A percentile compares a stretch with the other conserved stretches of the same genome.
Evolutionary conservation across 2,329 filamentous ascomycete species (phyloP).

Genomic region (Coniochaeta sp.): DNA sequence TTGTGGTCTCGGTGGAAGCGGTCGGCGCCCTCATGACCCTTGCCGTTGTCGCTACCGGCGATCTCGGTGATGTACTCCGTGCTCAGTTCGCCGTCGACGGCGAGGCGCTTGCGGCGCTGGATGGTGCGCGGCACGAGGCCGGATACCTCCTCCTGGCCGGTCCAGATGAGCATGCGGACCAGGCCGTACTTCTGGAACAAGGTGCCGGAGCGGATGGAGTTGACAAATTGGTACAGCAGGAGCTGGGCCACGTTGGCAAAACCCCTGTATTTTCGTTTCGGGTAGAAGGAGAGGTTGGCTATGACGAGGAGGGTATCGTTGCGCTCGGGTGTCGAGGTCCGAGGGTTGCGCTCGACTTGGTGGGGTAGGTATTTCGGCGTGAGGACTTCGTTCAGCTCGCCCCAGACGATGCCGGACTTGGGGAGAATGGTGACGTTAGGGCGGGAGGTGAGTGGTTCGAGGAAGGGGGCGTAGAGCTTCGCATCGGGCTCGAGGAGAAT

Average conservation of each 20-base stretch:
- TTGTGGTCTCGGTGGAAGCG: conserved; percentile 34
- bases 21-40: conserved; percentile 3
- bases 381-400: conserved; percentile 50
- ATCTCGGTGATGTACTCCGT: conserved; percentile 55
- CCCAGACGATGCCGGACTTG: conserved; percentile 53
- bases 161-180: conserved; percentile 73
- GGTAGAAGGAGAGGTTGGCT: conserved; percentile 55
- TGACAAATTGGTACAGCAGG: conserved; percentile 55
- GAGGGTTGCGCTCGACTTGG: conserved; percentile 36
- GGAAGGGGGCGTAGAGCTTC: conserved; percentile 50
- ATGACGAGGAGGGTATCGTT: conserved; percentile 72
- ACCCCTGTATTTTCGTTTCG: conserved; percentile 38
- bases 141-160: conserved; percentile 52
- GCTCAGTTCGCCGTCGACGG: conserved; percentile 54
- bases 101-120: conserved; percentile 45
- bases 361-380: conserved; percentile 43
- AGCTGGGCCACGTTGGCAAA: conserved; percentile 52
- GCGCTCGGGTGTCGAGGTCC: conserved; percentile 35
- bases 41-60: conserved; percentile 13
- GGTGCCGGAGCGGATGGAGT: conserved; percentile 46
- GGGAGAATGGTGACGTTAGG: conserved; percentile 43
- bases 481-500: conserved; percentile 70
- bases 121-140: conserved; percentile 54
- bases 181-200: conserved; percentile 71
- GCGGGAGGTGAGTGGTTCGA: conserved; percentile 48